Base-by-base conservation (phyloP, 208 protist genomes). In the Acanthamoeba quina region DNA sequence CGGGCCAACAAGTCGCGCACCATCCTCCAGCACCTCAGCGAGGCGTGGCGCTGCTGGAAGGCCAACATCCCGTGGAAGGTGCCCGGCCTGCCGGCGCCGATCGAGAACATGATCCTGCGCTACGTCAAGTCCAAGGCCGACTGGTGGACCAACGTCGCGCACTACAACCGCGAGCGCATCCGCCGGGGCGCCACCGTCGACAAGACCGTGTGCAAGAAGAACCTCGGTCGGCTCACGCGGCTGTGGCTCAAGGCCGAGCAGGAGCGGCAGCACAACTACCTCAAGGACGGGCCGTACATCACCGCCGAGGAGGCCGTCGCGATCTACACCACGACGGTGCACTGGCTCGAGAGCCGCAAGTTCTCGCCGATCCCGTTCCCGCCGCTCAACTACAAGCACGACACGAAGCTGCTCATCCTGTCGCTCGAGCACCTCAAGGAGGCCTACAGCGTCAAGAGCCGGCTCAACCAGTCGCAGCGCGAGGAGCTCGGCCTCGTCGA, bases 161-260 rank as follows among this genome's bases (percentile, higher is more conserved):
- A 99, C 96, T 99, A 99, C 96, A 99, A 99, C 94, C 98, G 99
- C 49, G 99, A 99, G 95, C 98, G 99, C 74, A 99, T 99, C 93
- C 96, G 98, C 11, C 98, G 99, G 66, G 99, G 99, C 58, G 99
- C 99, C 68, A 99, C 99, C 47, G 99, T 99, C 10, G 99, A 99
- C 96, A 99, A 99, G 95, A 99, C 99, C 47, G 99, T 99, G n/a
- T 99, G 98, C 96, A 99, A 99, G 97, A 99, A 99, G 97, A 99
- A 99, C 96, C 97, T 99, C 2, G 99, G 99, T 60, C 98, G 99
- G 85, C 97, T 99, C 31, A 99, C 99, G 37, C 98, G 99, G 49
- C 98, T 99, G 26, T 99, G 99, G 95, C 96, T 99, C 58, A 99
- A 99, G 98, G 98, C 99, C n/a, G 99, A 99, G 97, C 99, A 99